A percentile compares a stretch with the other conserved stretches of the same genome.
phyloP scores from a whole-genome alignment of 2,329 filamentous ascomycete genomes.

The Fusarium armeniacum region DNA sequence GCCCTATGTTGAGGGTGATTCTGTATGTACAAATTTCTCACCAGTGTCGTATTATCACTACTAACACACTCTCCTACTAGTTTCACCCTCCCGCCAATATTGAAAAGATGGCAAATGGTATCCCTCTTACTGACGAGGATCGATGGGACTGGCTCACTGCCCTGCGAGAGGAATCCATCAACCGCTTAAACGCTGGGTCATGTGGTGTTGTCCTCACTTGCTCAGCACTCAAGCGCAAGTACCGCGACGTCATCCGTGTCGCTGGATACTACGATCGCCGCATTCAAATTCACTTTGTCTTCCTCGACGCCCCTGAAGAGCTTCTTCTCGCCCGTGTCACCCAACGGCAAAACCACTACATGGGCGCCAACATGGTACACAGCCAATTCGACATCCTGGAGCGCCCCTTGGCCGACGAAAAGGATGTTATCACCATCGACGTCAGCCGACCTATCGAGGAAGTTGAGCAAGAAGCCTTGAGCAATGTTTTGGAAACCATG shows the following conservation, averaged over 20 bases:
- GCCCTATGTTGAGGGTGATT: constrained; percentile 83
- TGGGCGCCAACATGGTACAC: constrained; percentile 95
- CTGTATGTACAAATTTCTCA: constrained; percentile 65
- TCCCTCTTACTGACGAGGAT: constrained; percentile 90
- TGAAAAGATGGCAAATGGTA: constrained; percentile 89
- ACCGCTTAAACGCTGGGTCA: constrained; percentile 68
- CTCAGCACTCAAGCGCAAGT: constrained; percentile 96
- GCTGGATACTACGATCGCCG: constrained; percentile 80
- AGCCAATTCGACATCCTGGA: constrained; percentile 94
- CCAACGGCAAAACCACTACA: constrained; percentile 86
- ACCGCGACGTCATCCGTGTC: constrained; percentile 90
- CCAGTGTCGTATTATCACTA: constrained; percentile 15
- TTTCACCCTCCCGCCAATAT: constrained; percentile 85
- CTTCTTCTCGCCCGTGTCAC: constrained; percentile 82
- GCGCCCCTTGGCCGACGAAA: constrained; percentile 78
- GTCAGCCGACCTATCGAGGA: constrained; percentile 71
- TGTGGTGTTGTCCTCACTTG: constrained; percentile 93
- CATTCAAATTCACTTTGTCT: constrained; percentile 92
- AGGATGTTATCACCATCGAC: constrained; percentile 79
- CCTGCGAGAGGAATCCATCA: constrained; percentile 77
- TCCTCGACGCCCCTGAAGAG: constrained; percentile 82
- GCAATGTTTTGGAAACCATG: constrained; percentile 69
- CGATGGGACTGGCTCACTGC: constrained; percentile 96
- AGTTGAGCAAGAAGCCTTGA: constrained; percentile 72
- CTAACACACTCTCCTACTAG: constrained; percentile 57